phyloP scores from a whole-genome alignment of 2,329 filamentous ascomycete species.

The Aureobasidium sp. region DNA sequence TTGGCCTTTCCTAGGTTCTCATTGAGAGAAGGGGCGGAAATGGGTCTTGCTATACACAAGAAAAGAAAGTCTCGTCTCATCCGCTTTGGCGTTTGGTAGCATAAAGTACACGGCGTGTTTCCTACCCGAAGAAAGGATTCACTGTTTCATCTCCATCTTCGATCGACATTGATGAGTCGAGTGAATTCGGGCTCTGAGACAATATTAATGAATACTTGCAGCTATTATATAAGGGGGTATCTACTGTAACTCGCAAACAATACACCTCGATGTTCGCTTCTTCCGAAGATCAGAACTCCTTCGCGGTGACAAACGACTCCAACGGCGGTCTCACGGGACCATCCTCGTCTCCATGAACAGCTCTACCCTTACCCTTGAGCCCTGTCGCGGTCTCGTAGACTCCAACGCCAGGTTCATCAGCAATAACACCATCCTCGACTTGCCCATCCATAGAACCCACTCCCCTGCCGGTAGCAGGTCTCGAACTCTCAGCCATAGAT shows the following conservation, averaged over 20 bases:
- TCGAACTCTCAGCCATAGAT: not conserved
- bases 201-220: not conserved
- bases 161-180: no score
- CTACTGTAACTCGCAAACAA: not conserved
- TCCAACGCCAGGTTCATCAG: not conserved
- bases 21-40: no score
- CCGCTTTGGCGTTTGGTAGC: no score
- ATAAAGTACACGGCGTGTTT: no score
- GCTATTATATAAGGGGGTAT: not conserved
- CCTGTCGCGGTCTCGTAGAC: not conserved
- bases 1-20: no score
- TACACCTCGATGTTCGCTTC: not conserved
- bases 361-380: not conserved
- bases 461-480: not conserved
- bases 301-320: slow-evolving; percentile 48
- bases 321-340: slow-evolving; percentile 31
- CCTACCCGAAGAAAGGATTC: no score
- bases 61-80: no score
- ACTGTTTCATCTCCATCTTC: no score
- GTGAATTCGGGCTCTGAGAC: no score
- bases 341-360: not conserved
- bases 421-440: not conserved
- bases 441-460: not conserved
- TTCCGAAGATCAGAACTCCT: slow-evolving; percentile 21
- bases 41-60: no score